Evolutionary conservation across 768 basidiomycete genomes (phyloP), one percentile per base, ranked within the genome.

Genomic region (Boletellus ananas): DNA sequence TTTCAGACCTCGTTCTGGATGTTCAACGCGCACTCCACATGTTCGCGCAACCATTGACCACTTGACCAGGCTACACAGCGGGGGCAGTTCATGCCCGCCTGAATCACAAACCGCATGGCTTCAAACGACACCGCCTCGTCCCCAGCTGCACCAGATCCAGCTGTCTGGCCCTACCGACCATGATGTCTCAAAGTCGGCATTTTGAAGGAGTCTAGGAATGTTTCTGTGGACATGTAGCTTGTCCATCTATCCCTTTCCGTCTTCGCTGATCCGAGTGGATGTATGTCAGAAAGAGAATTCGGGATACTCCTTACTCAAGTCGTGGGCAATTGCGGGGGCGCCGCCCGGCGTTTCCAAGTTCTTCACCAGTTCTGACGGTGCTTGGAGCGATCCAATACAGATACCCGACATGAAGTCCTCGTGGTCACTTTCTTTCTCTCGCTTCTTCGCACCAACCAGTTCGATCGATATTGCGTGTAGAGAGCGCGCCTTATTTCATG

Each of bases 361-460:
- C 50, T 56, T 52, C 60, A 58, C 50, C 44, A 56, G 54, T 55
- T 56, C 56, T 44, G 52, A 58, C 57, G 17, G 54, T 58, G 52
- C 53, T 60, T 68, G 61, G 64, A 64, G 62, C 59, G 66, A 70
- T 70, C 58, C 54, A 57, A 57, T 56, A 52, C 65, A 69, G 66
- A 70, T 68, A 68, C 60, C 64, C 66, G 66, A 68, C 60, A 68
- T 68, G 68, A 68, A 64, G 39, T 58, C 62, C 67, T 64, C 67
- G 64, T 68, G 65, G 60, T 36, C 51, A 41, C 51, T 62, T 49
- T 56, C 57, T 58, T 47, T 56, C 57, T 61, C 58, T 66, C 63
- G 59, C 62, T 62, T 66, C 61, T 65, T 63, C 54, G 50, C 63
- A 59, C 68, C 60, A 56, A 64, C 55, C 63, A 48, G 54, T 59